Percentiles rank a stretch among this genome's conserved stretches.
These are phyloP conservation scores for Drosera spatulata DNA, from an alignment of 179 eudicot species.

Conservation along the genomic window DNA sequence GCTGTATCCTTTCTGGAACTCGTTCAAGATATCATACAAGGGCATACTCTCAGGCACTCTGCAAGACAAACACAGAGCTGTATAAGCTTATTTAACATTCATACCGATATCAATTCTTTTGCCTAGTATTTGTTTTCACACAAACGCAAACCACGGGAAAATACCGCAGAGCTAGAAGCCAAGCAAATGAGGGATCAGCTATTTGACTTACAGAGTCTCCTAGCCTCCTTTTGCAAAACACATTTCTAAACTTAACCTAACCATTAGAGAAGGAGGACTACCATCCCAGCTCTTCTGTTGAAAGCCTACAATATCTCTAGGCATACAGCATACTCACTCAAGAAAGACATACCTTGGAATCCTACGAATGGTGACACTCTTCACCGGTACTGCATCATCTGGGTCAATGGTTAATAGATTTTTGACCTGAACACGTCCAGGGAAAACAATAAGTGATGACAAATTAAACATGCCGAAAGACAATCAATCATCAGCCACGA, in stretches of 20 bases:
- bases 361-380: conserved; percentile 90
- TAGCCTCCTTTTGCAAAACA: too few relatives aligned
- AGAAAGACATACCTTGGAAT: conserved; percentile 55
- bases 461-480: background rate
- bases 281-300: background rate
- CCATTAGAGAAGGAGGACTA: too few relatives aligned
- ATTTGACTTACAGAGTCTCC: too few relatives aligned
- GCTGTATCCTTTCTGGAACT: conserved; percentile 98
- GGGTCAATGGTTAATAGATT: conserved; percentile 76
- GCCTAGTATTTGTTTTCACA: too few relatives aligned
- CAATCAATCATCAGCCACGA: too few relatives aligned
- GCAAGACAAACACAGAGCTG: conserved; percentile 6
- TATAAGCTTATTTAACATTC: too few relatives aligned
- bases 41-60: conserved; percentile 88
- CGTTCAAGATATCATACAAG: conserved; percentile 90
- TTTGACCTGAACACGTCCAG: conserved; percentile 39
- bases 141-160: too few relatives aligned
- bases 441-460: conserved; percentile 2
- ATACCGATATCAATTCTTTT: too few relatives aligned
- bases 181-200: too few relatives aligned
- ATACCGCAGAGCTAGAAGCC: too few relatives aligned
- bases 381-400: conserved; percentile 74
- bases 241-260: too few relatives aligned
- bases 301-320: background rate
- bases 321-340: background rate